Percentiles rank a stretch among this genome's conserved stretches.
These are phyloP conservation scores for Wickerhamiella qilinensis DNA, from an alignment of 805 yeast species.

Conservation along the genomic window DNA sequence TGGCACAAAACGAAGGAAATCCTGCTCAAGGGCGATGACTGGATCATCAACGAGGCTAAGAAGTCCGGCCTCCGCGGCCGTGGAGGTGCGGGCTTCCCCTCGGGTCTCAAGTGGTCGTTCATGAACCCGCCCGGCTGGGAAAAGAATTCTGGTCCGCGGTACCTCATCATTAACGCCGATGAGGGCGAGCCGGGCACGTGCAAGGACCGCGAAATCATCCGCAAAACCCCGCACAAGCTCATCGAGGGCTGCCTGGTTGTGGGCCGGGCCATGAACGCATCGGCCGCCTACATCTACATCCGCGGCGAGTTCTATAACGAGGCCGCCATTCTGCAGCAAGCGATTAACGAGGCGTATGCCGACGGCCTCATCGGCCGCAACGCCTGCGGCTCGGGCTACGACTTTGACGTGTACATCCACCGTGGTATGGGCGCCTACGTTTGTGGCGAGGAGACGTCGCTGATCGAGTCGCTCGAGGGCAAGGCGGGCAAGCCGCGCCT, in stretches of 20 bases:
- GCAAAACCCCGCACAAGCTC: slow-evolving; percentile 83
- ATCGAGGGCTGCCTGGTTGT: slow-evolving; percentile 85
- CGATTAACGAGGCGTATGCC: slow-evolving; percentile 75
- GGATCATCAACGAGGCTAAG: slow-evolving; percentile 83
- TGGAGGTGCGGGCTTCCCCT: slow-evolving; percentile 91
- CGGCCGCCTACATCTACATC: slow-evolving; percentile 82
- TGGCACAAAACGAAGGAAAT: slow-evolving; percentile 88
- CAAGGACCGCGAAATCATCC: slow-evolving; percentile 78
- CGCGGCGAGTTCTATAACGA: slow-evolving; percentile 85
- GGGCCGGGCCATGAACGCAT: slow-evolving; percentile 85
- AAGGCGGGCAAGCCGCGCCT: slow-evolving; percentile 88
- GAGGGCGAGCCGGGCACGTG: slow-evolving; percentile 95
- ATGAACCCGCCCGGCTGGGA: slow-evolving; percentile 97
- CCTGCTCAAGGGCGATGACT: slow-evolving; percentile 63
- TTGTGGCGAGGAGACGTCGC: slow-evolving; percentile 85
- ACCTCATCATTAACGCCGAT: slow-evolving; percentile 80
- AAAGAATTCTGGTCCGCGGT: slow-evolving; percentile 75
- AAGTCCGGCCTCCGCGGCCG: slow-evolving; percentile 76
- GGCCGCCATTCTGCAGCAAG: slow-evolving; percentile 54
- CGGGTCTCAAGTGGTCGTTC: slow-evolving; percentile 82
- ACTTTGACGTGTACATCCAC: slow-evolving; percentile 69
- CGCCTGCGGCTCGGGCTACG: slow-evolving; percentile 78
- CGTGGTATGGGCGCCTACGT: slow-evolving; percentile 90
- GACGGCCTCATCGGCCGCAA: slow-evolving; percentile 69
- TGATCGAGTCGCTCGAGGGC: slow-evolving; percentile 79